These are phyloP conservation scores for Kalaharituber pfeilii DNA, from an alignment of 2,329 filamentous ascomycete species.

Conservation along the genomic window DNA sequence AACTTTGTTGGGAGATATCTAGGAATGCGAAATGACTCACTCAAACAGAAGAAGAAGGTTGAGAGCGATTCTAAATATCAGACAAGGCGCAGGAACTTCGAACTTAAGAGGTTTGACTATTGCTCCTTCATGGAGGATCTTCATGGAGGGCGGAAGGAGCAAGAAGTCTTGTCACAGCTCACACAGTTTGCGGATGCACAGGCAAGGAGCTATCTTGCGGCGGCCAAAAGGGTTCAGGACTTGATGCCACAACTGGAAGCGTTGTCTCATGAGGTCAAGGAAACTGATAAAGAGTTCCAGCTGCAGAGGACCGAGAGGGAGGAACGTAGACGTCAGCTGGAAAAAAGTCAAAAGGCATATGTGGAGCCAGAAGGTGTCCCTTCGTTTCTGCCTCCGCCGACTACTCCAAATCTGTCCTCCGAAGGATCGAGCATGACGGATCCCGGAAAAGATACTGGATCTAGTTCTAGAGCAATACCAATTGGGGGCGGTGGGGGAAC, in stretches of 20 bases:
- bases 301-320: conserved; percentile 89
- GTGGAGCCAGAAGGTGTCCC: conserved; percentile 48
- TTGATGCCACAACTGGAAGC: conserved; percentile 82
- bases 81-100: conserved; percentile 79
- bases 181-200: conserved; percentile 89
- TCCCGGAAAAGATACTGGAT: conserved; percentile 5
- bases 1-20: conserved; percentile 86
- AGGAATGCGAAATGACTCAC: conserved; percentile 85
- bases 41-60: conserved; percentile 91
- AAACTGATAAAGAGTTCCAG: conserved; percentile 92
- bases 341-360: conserved; percentile 66
- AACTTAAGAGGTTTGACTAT: conserved; percentile 95
- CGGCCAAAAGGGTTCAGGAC: conserved; percentile 72
- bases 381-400: conserved; percentile 2
- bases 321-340: conserved; percentile 75
- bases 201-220: conserved; percentile 60
- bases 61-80: conserved; percentile 97
- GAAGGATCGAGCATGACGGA: not conserved
- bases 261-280: conserved; percentile 69
- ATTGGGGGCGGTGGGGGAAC: not conserved
- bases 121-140: conserved; percentile 98
- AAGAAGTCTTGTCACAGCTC: conserved; percentile 84
- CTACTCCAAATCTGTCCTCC: conserved; percentile 16
- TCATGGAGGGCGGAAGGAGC: conserved; percentile 96
- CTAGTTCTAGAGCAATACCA: not conserved